Evolutionary conservation across 1,284 basidiomycete genomes (phyloP).

Genomic region (Melampsora americana): DNA sequence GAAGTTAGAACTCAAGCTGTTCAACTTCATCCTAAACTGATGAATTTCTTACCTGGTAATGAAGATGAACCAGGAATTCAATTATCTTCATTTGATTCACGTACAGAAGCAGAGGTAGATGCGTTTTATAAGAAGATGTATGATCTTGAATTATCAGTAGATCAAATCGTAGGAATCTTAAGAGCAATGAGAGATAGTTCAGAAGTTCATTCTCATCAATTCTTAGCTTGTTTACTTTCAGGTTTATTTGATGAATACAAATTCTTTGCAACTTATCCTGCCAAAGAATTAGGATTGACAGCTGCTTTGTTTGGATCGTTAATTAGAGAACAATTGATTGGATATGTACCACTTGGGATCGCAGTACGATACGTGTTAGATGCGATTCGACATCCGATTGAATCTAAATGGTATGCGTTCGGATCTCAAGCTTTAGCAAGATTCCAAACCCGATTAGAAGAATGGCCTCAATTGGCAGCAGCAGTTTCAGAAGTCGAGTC

Average conservation of each 20-base stretch:
- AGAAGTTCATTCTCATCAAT: conserved; percentile 82
- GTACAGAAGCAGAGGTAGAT: conserved; percentile 90
- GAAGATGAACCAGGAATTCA: conserved; percentile 89
- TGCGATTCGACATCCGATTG: conserved; percentile 79
- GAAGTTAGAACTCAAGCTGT: conserved; percentile 90
- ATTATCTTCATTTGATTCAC: conserved; percentile 79
- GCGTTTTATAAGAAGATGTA: conserved; percentile 98
- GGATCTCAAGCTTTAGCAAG: conserved; percentile 84
- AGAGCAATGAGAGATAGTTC: conserved; percentile 78
- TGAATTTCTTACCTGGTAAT: conserved; percentile 81
- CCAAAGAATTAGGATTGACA: conserved; percentile 91
- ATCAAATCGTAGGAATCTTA: conserved; percentile 84
- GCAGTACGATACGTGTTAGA: conserved; percentile 96
- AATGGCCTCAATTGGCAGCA: conserved; percentile 92
- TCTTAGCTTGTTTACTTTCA: conserved; percentile 98
- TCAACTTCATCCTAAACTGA: conserved; percentile 91
- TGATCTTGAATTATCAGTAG: conserved; percentile 81
- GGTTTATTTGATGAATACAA: conserved; percentile 99
- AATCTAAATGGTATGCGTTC: conserved; percentile 88
- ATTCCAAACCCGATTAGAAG: conserved; percentile 80
- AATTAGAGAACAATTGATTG: conserved; percentile 88
- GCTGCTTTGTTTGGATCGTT: conserved; percentile 94
- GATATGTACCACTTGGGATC: conserved; percentile 91
- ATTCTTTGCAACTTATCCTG: conserved; percentile 96
- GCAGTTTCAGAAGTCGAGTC: conserved; percentile 83